Evolutionary conservation across 306 rosid species (phyloP), one percentile per base, ranked within the genome.

Genomic region (Pyrus betulifolia): DNA sequence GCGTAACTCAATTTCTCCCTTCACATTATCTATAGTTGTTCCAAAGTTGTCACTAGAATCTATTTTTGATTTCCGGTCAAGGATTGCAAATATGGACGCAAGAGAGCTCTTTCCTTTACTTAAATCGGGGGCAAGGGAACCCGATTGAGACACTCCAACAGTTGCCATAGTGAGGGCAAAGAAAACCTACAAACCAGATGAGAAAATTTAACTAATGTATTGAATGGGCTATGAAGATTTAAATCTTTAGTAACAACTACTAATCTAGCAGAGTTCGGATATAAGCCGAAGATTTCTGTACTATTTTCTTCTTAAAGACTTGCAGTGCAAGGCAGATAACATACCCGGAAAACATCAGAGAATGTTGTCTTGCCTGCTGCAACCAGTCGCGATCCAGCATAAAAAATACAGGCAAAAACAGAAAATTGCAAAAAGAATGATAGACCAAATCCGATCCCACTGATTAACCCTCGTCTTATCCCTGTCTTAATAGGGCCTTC

Each of bases 381-480:
- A 13, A 88, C 83, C n/a, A 91, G 89, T 71, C 71, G 81, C 30
- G 90, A 93, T 27, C 91, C 96, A 28, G 88, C 89, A 51, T 88
- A 91, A 70, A 88, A 91, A 70, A 72, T 74, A 42, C 52, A 17
- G 22, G 90, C 91, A 74, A 85, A 85, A 30, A 91, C 91, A 30
- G 85, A 57, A 72, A 49, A 91, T 35, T 88, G 63, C 70, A 82
- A n/a, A 33, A 84, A 85, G 80, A 86, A 82, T 44, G 96, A 90
- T 44, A 84, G 38, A 22, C 95, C 95, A 71, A 71, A 86, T 18
- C 92, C 85, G 19, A 79, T 18, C 42, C 92, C 96, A 64, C 91
- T 86, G 40, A 85, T 61, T 30, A 86, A 57, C 51, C 92, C 88
- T 77, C 81, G 84, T 72, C 80, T 82, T 46, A 86, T 78, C 31